These are phyloP conservation scores for Chlamydomonas asymmetrica DNA, from an alignment of 139 green algal species.

Conservation along the genomic window DNA sequence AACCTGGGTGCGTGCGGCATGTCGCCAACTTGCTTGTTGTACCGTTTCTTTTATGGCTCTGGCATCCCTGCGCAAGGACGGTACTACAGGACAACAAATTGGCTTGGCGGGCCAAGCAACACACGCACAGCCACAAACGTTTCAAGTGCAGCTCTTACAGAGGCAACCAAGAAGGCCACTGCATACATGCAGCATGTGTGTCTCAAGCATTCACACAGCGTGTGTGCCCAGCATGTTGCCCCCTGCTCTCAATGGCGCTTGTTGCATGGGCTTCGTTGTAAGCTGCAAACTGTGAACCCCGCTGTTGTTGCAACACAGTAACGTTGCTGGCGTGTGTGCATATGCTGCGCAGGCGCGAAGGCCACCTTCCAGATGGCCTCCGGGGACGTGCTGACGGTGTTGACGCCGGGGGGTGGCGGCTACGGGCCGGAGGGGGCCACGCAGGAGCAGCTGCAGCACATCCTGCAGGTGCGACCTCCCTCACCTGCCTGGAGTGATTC, in stretches of 20 bases:
- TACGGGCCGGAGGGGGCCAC: constrained; percentile 39
- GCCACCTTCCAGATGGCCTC: constrained; percentile 64
- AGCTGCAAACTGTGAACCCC: neutral
- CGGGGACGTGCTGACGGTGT: constrained; percentile 67
- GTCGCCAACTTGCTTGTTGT: neutral
- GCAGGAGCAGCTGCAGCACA: neutral
- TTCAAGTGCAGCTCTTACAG: neutral
- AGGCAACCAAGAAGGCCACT: neutral
- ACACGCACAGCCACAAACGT: neutral
- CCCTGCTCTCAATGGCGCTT: neutral
- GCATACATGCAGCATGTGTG: too few species aligned
- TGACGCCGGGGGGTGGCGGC: constrained; percentile 77
- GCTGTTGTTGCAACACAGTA: neutral
- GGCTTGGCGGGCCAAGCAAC: neutral
- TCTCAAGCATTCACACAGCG: too few species aligned
- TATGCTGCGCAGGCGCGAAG: constrained; percentile 62
- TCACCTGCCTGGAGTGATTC: neutral
- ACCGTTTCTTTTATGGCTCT: neutral
- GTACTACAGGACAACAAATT: neutral
- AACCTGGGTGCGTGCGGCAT: constrained; percentile 59
- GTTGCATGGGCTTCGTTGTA: neutral
- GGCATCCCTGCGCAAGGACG: too few species aligned
- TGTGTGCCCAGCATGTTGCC: neutral
- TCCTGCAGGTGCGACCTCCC: neutral
- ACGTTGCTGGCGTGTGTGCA: neutral